Conservation (phyloP, 2,329 filamentous ascomycete species). For the Proliferodiscus dingleyae region DNA sequence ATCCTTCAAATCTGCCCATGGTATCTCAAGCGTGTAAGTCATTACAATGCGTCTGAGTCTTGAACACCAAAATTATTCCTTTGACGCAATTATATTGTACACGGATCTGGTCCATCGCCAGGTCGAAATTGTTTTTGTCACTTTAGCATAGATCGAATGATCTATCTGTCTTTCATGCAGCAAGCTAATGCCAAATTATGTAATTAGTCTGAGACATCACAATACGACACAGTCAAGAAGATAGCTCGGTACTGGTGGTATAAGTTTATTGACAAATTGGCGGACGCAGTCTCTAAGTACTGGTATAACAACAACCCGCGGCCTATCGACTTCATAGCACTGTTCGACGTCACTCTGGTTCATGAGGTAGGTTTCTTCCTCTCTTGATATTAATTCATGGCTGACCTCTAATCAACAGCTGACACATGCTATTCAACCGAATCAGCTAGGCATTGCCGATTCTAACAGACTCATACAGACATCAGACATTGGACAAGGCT, state of each 20-base stretch:
- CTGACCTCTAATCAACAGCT: background rate
- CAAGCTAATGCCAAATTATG: no score
- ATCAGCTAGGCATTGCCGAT: background rate
- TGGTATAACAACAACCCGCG: background rate
- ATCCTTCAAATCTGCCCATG: background rate
- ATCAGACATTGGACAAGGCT: background rate
- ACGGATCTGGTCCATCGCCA: no score
- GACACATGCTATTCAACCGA: background rate
- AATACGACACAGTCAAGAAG: background rate
- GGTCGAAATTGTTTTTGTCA: no score
- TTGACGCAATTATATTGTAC: no score
- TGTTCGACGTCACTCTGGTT: background rate
- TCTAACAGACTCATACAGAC: background rate
- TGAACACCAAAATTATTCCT: no score
- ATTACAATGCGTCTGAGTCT: no score
- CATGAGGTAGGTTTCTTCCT: background rate
- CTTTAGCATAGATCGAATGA: no score
- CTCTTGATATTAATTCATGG: background rate
- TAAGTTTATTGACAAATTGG: background rate
- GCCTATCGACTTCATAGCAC: background rate
- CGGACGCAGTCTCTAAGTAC: background rate
- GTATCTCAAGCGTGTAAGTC: background rate
- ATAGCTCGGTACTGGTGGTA: background rate
- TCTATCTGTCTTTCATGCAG: no score
- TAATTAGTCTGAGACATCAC: background rate